These are phyloP conservation scores for Lonicera japonica DNA, from an alignment of 129 eudicot genomes.

Conservation along the genomic window DNA sequence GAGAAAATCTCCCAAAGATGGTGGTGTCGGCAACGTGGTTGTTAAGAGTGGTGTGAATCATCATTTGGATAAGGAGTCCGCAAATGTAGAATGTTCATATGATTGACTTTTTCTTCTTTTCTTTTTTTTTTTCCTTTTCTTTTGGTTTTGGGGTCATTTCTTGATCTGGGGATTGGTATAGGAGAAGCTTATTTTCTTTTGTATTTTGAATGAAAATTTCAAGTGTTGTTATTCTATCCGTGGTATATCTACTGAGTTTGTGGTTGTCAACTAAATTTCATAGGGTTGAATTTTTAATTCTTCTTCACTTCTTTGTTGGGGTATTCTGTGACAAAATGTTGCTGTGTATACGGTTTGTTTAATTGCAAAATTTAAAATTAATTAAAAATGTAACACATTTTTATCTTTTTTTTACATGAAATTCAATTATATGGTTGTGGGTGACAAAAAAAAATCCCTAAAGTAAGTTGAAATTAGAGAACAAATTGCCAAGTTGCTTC, in stretches of 20 bases:
- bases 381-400: too few species aligned
- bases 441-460: too few species aligned
- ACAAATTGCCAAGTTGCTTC: too few species aligned
- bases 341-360: too few species aligned
- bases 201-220: constrained; percentile 8
- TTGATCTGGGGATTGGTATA: constrained; percentile 40
- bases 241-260: not conserved
- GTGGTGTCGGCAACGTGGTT: constrained; percentile 14
- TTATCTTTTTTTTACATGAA: too few species aligned
- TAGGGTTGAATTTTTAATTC: not conserved
- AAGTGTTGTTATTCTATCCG: not conserved
- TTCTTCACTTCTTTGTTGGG: not conserved
- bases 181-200: constrained; percentile 20
- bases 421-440: too few species aligned
- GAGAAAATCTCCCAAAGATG: constrained; percentile 51
- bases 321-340: too few species aligned
- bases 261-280: not conserved
- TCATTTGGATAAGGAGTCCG: constrained; percentile 28
- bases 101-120: constrained; percentile 24
- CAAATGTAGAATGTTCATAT: constrained; percentile 41
- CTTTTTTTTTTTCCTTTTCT: not conserved
- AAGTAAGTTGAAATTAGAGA: too few species aligned
- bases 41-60: constrained; percentile 13
- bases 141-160: too few species aligned
- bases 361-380: too few species aligned